phyloP scores from a whole-genome alignment of 768 basidiomycete genomes.

The Naematelia aurantialba region DNA sequence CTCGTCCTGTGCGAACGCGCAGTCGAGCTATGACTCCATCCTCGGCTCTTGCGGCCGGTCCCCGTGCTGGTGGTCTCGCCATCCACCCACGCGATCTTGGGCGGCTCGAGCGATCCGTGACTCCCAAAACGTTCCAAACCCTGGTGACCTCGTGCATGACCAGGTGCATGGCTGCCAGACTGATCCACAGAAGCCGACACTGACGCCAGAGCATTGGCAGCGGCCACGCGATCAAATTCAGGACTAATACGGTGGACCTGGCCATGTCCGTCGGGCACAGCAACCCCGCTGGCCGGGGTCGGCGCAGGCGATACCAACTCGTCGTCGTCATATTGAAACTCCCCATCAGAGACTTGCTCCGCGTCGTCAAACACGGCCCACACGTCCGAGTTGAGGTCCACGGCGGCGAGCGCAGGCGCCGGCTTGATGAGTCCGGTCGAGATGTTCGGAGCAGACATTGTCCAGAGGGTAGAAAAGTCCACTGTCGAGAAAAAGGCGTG shows the following conservation, averaged over 20 bases:
- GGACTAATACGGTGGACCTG: constrained; percentile 9
- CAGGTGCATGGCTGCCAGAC: neutral
- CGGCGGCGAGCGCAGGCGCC: constrained; percentile 17
- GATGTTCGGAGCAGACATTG: constrained; percentile 34
- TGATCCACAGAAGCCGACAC: constrained; percentile 9
- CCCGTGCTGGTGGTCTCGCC: too few species aligned
- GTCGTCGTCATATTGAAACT: constrained; percentile 30
- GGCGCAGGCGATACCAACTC: constrained; percentile 8
- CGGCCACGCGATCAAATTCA: constrained; percentile 19
- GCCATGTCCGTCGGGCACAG: constrained; percentile 6
- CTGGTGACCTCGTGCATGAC: neutral
- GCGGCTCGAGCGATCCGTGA: constrained; percentile 14
- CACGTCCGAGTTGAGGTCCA: constrained; percentile 26
- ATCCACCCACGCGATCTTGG: constrained; percentile 27
- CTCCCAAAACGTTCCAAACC: neutral
- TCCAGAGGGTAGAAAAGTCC: constrained; percentile 41
- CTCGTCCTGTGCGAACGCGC: constrained; percentile 7
- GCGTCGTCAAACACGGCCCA: constrained; percentile 47
- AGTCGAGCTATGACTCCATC: constrained; percentile 1
- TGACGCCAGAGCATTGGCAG: constrained; percentile 29
- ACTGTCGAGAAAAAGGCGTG: constrained; percentile 45
- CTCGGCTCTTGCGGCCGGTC: constrained; percentile 14
- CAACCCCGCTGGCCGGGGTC: neutral
- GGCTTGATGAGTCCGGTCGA: constrained; percentile 35
- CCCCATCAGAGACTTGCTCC: constrained; percentile 30